These are phyloP conservation scores for Russula ochroleuca DNA, from an alignment of 768 basidiomycete genomes.

Conservation along the genomic window DNA sequence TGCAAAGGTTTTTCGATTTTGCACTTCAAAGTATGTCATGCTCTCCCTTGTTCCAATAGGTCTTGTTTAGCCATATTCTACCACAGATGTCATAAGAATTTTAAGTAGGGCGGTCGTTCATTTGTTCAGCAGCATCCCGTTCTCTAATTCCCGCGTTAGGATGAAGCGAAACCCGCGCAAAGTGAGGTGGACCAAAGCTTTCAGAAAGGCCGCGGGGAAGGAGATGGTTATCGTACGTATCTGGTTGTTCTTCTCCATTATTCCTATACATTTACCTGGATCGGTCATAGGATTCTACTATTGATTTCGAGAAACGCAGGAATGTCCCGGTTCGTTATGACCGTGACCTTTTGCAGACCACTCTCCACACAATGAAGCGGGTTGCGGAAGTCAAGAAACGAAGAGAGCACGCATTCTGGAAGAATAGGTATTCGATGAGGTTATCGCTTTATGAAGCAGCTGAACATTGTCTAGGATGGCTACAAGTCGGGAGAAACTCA, in stretches of 20 bases:
- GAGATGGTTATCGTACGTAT: constrained; percentile 94
- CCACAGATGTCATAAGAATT: constrained; percentile 94
- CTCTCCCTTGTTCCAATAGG: neutral
- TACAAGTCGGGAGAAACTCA: constrained; percentile 71
- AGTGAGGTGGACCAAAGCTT: constrained; percentile 99
- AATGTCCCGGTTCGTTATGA: constrained; percentile 97
- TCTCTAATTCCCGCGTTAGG: constrained; percentile 39
- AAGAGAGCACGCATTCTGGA: constrained; percentile 94
- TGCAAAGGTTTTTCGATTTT: constrained; percentile 96
- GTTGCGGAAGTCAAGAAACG: constrained; percentile 86
- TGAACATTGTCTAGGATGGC: constrained; percentile 61
- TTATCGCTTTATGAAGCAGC: neutral
- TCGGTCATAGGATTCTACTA: constrained; percentile 79
- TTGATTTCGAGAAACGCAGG: constrained; percentile 98
- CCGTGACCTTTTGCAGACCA: constrained; percentile 87
- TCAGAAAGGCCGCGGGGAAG: constrained; percentile 96
- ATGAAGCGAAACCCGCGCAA: constrained; percentile 99
- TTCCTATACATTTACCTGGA: constrained; percentile 1
- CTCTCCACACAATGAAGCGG: constrained; percentile 94
- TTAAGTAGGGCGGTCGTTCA: constrained; percentile 62
- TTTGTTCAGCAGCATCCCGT: neutral
- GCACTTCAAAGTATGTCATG: constrained; percentile 82
- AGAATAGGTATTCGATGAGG: constrained; percentile 56
- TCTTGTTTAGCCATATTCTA: constrained; percentile 16
- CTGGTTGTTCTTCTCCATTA: constrained; percentile 1